phyloP scores from a whole-genome alignment of 2,329 filamentous ascomycete genomes.

The Sporothrix brasiliensis region DNA sequence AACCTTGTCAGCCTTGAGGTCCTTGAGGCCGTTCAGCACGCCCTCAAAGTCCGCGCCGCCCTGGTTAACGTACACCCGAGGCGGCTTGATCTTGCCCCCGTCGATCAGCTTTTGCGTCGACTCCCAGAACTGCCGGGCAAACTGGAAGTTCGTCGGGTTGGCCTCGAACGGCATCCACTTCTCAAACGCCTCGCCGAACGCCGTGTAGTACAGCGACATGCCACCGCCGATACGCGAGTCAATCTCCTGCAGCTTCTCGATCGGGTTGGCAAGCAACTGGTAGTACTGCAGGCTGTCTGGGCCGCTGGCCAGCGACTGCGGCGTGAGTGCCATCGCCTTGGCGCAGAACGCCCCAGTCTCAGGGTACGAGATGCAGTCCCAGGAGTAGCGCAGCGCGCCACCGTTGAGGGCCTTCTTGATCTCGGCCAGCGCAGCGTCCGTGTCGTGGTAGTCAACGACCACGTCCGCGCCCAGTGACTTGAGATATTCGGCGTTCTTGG shows the following conservation, averaged over 20 bases:
- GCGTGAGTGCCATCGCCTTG: conserved; percentile 29
- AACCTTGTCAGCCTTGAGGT: conserved; percentile 42
- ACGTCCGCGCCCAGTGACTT: conserved; percentile 50
- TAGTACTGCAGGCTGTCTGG: conserved; percentile 30
- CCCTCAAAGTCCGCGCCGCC: conserved; percentile 42
- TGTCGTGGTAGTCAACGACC: conserved; percentile 51
- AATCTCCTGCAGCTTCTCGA: conserved; percentile 50
- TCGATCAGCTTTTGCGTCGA: conserved; percentile 41
- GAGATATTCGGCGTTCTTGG: conserved; percentile 47
- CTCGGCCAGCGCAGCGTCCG: conserved; percentile 36
- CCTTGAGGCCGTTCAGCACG: conserved; percentile 41
- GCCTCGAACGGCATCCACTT: conserved; percentile 33
- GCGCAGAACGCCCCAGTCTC: conserved; percentile 42
- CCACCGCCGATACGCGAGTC: conserved; percentile 42
- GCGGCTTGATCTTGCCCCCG: conserved; percentile 44
- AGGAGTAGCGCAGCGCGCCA: conserved; percentile 40
- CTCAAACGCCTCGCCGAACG: conserved; percentile 42
- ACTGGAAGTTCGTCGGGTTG: conserved; percentile 40
- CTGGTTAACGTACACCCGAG: conserved; percentile 38
- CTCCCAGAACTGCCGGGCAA: conserved; percentile 44
- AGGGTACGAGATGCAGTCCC: conserved; percentile 44
- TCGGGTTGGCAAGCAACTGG: conserved; percentile 31
- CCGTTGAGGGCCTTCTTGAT: conserved; percentile 38
- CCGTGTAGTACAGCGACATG: conserved; percentile 42
- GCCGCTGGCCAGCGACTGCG: conserved; percentile 8